These are phyloP conservation scores for Ormosia emarginata DNA, from an alignment of 306 rosid species.

Conservation along the genomic window DNA sequence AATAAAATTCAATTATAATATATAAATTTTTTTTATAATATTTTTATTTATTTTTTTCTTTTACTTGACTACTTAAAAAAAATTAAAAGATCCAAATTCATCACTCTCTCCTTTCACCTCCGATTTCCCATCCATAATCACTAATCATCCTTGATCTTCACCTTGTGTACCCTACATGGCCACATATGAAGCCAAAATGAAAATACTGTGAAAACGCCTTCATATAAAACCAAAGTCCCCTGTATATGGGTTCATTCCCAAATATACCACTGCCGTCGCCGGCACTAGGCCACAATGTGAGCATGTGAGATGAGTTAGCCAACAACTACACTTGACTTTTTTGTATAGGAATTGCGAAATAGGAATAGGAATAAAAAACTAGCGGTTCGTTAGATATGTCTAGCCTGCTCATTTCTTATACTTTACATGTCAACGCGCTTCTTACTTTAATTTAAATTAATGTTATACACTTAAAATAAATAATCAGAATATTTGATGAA, in stretches of 20 bases:
- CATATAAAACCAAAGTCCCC: background rate
- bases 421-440: slow-evolving; percentile 25
- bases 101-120: background rate
- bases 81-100: too few species aligned
- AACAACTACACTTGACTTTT: slow-evolving; percentile 15
- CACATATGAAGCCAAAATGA: background rate
- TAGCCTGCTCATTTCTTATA: background rate
- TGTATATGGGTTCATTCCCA: background rate
- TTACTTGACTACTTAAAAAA: too few species aligned
- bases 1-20: too few species aligned
- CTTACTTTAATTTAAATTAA: slow-evolving; percentile 7
- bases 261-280: slow-evolving; percentile 18
- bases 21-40: too few species aligned
- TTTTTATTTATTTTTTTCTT: too few species aligned
- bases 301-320: background rate
- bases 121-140: background rate
- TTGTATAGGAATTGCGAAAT: background rate
- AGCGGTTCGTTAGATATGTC: background rate
- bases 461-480: too few species aligned
- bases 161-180: background rate
- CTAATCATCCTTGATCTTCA: background rate
- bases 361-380: background rate
- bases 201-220: background rate
- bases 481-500: background rate
- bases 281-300: background rate